Base-by-base conservation (phyloP, 2,329 filamentous ascomycete genomes). In the Metarhizium anisopliae region DNA sequence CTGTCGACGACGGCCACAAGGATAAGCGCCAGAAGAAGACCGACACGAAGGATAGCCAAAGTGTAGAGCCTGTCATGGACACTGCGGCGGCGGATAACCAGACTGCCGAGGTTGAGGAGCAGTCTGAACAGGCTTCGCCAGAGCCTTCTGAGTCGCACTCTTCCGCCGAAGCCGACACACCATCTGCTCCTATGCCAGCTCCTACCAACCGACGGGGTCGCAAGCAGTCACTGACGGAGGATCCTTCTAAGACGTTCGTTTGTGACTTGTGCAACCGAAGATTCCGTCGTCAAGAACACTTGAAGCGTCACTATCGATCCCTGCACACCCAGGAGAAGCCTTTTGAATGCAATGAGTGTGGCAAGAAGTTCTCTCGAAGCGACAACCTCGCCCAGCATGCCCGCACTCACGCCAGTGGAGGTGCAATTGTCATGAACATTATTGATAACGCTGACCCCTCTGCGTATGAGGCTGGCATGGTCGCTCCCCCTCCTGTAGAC, bases 321-420 rank as follows among this genome's bases (percentile, higher is more conserved):
- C 90, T 99, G 51, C 94, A 99, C 80, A 99, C 94, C 1, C 87
- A 95, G 68, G 94, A 97, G 71, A 99, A 97, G 85, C 94, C 94
- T 5, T 99, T 97, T 67, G 90, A 95, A 76, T 99, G 94, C 80
- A 83, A 85, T 62, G 93, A 99, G 76, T 99, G 94, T 68, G 93
- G 94, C 65, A 99, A 99, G 87, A 96, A 95, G 79, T 99, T 97
- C 77, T 97, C 93, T 20, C 87, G 94, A 66, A 95, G 90, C 64
- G 94, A 99, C 76, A 99, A 99, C 78, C 83, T 99, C 16, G 89
- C 91, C 29, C 94, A 99, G 75, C 94, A 99, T 70, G 87, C 94
- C 61, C 85, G 94, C 60, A 99, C 94, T 4, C 94, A 99, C 68
- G 91, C 91, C 56, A 55, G 47, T 35, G 87, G 86, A 57, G 90